A percentile compares a stretch with the other conserved stretches of the same genome.
phyloP scores from a whole-genome alignment of 2,329 filamentous ascomycete genomes.

The Reticulascus tulasneorum region DNA sequence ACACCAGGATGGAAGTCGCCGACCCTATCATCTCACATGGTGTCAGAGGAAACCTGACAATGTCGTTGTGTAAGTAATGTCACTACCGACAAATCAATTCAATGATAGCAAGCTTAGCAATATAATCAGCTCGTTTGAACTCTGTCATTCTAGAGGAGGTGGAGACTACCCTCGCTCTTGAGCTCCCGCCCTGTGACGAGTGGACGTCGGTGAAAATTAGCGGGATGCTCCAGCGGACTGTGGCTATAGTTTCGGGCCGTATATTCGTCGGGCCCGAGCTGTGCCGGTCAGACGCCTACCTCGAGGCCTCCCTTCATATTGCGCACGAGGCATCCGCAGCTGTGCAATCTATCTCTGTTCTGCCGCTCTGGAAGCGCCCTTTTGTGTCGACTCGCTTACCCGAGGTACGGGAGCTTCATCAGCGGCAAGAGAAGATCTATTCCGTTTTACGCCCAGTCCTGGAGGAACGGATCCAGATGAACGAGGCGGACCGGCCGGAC shows the following conservation, averaged over 20 bases:
- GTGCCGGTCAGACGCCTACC: conserved; percentile 38
- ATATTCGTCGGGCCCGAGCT: conserved; percentile 45
- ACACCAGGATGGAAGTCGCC: conserved; percentile 24
- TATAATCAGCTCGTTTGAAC: conserved; percentile 27
- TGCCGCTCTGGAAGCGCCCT: conserved; percentile 28
- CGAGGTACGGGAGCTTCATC: conserved; percentile 27
- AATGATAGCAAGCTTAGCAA: background rate
- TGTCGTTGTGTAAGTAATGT: conserved; percentile 21
- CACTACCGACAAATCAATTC: background rate
- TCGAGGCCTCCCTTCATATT: conserved; percentile 43
- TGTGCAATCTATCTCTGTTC: conserved; percentile 15
- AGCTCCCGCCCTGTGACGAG: conserved; percentile 30
- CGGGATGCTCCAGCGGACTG: conserved; percentile 36
- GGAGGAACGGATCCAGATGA: conserved; percentile 17
- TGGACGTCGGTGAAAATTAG: conserved; percentile 39
- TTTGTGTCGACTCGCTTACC: conserved; percentile 27
- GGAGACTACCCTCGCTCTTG: conserved; percentile 23
- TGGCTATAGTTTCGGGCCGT: conserved; percentile 41
- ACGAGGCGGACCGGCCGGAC: conserved; percentile 28
- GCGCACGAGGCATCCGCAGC: too few relatives aligned
- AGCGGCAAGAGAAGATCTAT: conserved; percentile 26
- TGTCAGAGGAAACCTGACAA: conserved; percentile 28
- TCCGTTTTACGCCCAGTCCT: conserved; percentile 33
- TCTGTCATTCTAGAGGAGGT: conserved; percentile 34
- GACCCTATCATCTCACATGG: conserved; percentile 20